Base-by-base conservation (phyloP, 2,329 filamentous ascomycete species). In the Venturia effusa region DNA sequence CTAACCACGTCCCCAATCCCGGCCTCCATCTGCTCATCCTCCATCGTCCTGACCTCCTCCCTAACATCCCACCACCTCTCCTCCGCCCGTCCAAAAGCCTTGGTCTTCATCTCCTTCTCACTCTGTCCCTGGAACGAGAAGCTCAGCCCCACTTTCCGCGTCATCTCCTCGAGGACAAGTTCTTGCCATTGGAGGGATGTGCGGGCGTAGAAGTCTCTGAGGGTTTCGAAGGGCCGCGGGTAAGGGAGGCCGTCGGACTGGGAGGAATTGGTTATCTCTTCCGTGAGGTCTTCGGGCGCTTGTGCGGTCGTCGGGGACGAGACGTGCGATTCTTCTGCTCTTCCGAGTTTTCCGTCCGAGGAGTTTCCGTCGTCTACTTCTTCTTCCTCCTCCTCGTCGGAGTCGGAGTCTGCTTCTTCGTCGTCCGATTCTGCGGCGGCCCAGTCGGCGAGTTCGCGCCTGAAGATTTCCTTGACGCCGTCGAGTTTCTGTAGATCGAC, bases 31-130 rank as follows among this genome's bases (percentile, higher is more conserved):
- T 97, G 92, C 78, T 97, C 93, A 76, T 97, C 93, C 76, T 99
- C 94, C 71, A 97, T 76, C 7, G 86, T 88, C 63, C 87, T 88
- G 68, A 99, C 89, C 77, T 97, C 93, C 78, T 99, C 94, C 70
- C 94, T 84, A 73, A 88, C 92, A 80, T 97, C 94, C 94, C 94
- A 99, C 94, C 94, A 99, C 75, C 96, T 96, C 77, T 92, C 89
- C 76, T 99, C 94, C 48, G 92, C 92, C 67, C 91, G 82, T 72
- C 91, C 88, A 74, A 97, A 99, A 0, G 92, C 94, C 73, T 86
- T 87, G 70, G 92, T 88, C 74, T 96, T 92, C 70, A 97, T 86
- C 78, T 97, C 94, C 80, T 99, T 99, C 74, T 89, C 88, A 3
- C 84, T 83, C 67, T 86, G 83, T 1, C 68, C 69, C 51, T 32